These are phyloP conservation scores for Earliella scabrosa DNA, from an alignment of 1,284 basidiomycete species.

Conservation along the genomic window DNA sequence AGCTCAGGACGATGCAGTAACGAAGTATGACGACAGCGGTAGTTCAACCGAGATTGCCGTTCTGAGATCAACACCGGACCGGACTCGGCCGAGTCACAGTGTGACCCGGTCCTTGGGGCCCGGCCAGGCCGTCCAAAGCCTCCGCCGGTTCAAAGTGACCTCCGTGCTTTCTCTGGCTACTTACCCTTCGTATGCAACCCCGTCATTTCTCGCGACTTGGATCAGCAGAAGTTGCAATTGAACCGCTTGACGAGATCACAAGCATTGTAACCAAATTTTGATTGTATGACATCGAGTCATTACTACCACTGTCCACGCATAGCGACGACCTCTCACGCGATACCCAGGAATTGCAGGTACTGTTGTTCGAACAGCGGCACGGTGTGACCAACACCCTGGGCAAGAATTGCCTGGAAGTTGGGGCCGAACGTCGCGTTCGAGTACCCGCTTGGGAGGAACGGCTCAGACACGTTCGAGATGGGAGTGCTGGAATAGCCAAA, in stretches of 20 bases:
- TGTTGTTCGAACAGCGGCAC: conserved; percentile 26
- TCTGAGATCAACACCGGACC: neutral
- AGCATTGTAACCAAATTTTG: too few species aligned
- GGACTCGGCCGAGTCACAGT: neutral
- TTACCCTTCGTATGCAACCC: too few species aligned
- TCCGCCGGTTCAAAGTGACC: too few species aligned
- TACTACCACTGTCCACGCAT: neutral
- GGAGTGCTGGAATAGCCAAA: conserved; percentile 26
- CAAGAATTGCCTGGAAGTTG: conserved; percentile 49
- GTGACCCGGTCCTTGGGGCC: too few species aligned
- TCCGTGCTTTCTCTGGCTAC: too few species aligned
- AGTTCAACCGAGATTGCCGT: neutral
- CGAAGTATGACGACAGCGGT: neutral
- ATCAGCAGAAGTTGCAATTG: too few species aligned
- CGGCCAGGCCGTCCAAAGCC: too few species aligned
- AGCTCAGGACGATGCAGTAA: neutral
- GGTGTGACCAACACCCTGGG: conserved; percentile 49
- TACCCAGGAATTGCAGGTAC: conserved; percentile 24
- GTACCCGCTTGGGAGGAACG: conserved; percentile 39
- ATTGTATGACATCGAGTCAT: too few species aligned
- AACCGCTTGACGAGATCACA: too few species aligned
- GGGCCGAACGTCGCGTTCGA: conserved; percentile 51
- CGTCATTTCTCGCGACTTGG: too few species aligned
- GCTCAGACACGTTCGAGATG: conserved; percentile 35
- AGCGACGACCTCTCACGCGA: conserved; percentile 6